Conservation (phyloP, 306 rosid species). For the Quercus bicolor region DNA sequence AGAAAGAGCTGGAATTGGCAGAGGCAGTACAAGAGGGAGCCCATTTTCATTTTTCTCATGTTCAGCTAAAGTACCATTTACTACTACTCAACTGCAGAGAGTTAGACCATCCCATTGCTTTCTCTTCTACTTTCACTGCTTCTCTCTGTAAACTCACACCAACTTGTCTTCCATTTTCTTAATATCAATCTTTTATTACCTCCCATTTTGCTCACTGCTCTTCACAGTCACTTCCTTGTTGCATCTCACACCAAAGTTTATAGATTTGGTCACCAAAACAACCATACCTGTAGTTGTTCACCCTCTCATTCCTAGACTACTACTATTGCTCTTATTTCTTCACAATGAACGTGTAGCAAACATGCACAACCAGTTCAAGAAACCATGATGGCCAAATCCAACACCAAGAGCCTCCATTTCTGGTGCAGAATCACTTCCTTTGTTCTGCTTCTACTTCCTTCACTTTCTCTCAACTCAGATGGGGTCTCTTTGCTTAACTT, state of each 20-base stretch:
- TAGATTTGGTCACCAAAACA: conserved; percentile 67
- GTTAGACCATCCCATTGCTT: conserved; percentile 22
- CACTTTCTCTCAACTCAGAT: conserved; percentile 63
- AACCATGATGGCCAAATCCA: conserved; percentile 40
- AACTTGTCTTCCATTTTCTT: conserved; percentile 18
- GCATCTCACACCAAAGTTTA: neutral
- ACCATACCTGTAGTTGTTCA: conserved; percentile 42
- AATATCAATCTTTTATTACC: conserved; percentile 7
- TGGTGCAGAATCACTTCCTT: conserved; percentile 34
- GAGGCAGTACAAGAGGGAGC: conserved; percentile 12
- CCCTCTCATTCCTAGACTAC: conserved; percentile 42
- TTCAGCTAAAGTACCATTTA: conserved; percentile 25
- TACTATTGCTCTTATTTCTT: conserved; percentile 30
- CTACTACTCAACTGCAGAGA: conserved; percentile 21
- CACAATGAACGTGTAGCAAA: conserved; percentile 40
- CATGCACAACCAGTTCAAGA: conserved; percentile 29
- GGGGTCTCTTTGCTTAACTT: conserved; percentile 66
- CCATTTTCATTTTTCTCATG: conserved; percentile 15
- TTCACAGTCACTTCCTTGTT: neutral
- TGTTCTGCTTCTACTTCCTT: conserved; percentile 26
- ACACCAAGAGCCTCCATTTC: conserved; percentile 28
- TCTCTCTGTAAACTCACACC: conserved; percentile 22
- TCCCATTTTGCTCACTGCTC: conserved; percentile 14
- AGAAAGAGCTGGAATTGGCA: conserved; percentile 23
- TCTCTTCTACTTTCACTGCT: conserved; percentile 18